A percentile compares a stretch with the other conserved stretches of the same genome.
phyloP scores from a whole-genome alignment of 371 early-diverging fungal genomes.

The Mortierella polycephala region DNA sequence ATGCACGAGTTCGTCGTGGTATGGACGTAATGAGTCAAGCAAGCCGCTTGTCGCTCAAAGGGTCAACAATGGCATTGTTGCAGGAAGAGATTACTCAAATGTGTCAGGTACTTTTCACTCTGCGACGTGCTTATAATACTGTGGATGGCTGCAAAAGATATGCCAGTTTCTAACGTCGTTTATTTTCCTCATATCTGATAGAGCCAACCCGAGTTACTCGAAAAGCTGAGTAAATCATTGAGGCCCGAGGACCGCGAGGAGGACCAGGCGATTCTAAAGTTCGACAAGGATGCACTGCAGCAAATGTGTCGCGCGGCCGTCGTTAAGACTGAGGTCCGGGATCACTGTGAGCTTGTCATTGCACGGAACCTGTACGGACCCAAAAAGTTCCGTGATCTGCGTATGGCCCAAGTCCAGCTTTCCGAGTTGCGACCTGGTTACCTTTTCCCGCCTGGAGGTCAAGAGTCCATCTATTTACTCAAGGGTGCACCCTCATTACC shows the following conservation, averaged over 20 bases:
- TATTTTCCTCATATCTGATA: not conserved
- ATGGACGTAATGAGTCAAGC: conserved; percentile 52
- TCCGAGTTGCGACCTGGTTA: conserved; percentile 42
- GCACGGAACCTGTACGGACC: conserved; percentile 50
- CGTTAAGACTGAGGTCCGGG: conserved; percentile 42
- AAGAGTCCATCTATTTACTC: conserved; percentile 52
- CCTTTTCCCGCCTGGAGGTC: conserved; percentile 50
- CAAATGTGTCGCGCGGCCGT: conserved; percentile 51
- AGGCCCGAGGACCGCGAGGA: conserved; percentile 47
- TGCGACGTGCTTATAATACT: not conserved
- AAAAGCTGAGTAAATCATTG: conserved; percentile 42
- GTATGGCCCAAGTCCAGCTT: conserved; percentile 50
- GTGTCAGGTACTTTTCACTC: conserved; percentile 27
- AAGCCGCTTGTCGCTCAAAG: conserved; percentile 23
- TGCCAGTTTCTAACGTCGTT: not conserved
- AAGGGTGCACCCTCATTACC: conserved; percentile 52
- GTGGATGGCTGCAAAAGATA: not conserved
- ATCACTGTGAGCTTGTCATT: conserved; percentile 52
- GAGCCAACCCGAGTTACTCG: conserved; percentile 49
- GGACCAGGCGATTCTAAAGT: conserved; percentile 50
- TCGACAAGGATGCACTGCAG: conserved; percentile 52
- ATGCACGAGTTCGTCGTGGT: conserved; percentile 48
- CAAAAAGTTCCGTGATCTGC: conserved; percentile 51
- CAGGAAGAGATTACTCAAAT: conserved; percentile 50
- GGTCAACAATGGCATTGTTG: conserved; percentile 38